phyloP scores from a whole-genome alignment of 2,329 filamentous ascomycete genomes.

The Podosphaera aphanis region DNA sequence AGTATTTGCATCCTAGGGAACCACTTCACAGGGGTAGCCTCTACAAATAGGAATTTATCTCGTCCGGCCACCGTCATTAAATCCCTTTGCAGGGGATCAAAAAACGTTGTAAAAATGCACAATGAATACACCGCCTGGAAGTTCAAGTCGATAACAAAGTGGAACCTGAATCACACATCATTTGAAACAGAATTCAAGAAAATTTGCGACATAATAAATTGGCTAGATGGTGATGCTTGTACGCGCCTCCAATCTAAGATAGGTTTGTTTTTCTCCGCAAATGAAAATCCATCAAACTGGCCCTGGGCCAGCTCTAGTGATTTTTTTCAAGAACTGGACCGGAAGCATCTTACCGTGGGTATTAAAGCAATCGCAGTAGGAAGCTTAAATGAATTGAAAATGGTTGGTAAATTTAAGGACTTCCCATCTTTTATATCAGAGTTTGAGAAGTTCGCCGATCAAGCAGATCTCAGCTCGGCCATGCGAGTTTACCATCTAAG shows the following conservation, averaged over 20 bases:
- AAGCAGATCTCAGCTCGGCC: neutral
- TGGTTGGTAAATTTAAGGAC: neutral
- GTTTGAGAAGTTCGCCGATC: neutral
- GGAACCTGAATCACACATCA: neutral
- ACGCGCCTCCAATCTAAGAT: neutral
- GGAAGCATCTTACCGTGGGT: neutral
- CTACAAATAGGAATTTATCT: neutral
- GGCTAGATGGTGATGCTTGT: neutral
- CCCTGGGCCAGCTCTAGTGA: neutral
- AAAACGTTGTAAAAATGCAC: neutral
- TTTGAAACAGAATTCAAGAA: neutral
- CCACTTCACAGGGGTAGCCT: neutral
- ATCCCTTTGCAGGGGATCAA: neutral
- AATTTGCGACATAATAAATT: neutral
- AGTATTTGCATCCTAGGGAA: neutral
- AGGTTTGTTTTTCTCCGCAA: neutral
- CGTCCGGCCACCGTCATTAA: neutral
- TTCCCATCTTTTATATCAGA: neutral
- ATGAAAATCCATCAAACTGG: neutral
- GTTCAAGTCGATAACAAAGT: neutral
- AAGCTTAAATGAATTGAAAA: neutral
- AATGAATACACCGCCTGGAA: neutral
- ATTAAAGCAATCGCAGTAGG: neutral
- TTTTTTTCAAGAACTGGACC: neutral
- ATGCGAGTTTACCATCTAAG: neutral